Base-by-base conservation (phyloP, 768 basidiomycete species). In the Phylloporus sp. region DNA sequence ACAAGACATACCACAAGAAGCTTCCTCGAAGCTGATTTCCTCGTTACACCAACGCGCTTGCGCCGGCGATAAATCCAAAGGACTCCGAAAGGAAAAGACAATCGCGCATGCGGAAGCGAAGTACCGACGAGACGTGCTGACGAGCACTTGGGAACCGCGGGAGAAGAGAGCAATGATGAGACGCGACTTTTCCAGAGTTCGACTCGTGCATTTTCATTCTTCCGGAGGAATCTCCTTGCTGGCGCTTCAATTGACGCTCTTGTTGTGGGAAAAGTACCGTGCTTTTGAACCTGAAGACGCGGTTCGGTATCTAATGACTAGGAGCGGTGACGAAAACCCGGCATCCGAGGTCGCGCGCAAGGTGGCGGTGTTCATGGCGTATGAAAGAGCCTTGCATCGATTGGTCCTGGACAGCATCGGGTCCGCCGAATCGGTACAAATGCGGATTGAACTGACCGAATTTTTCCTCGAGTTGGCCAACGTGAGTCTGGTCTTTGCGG, bases 401-500 rank as follows among this genome's bases (percentile, higher is more conserved):
- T 77, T 69, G 66, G 70, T 74, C 9, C 68, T 72, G 79, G 11
- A 64, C 39, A 44, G 53, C 8, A 59, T 68, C n/a, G 59, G 57
- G 17, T 50, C 54, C n/a, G 57, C 59, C 9, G 36, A 43, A 21
- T 58, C 64, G 18, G 17, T 42, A 10, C 56, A 53, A 35, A 47
- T 40, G 34, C 66, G 60, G 27, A 49, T 34, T 9, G 52, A 58
- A 35, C 48, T 71, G 18, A 54, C 74, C 1, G 65, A 64, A 34
- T 71, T 77, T 49, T 76, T 77, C 69, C 38, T 77, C 21, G 72
- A 76, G 42, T 50, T 77, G 37, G 72, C 77, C 18, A 62, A 53
- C 11, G 77, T 79, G 48, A 47, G 56, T 29, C 21, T 38, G 40
- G 17, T 38, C n/a, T n/a, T 35, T 24, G 38, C 22, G 17, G 9